A percentile compares a stretch with the other conserved stretches of the same genome.
These are phyloP conservation scores for Heliosperma pusillum DNA, from an alignment of 148 eudicot species.

Conservation along the genomic window DNA sequence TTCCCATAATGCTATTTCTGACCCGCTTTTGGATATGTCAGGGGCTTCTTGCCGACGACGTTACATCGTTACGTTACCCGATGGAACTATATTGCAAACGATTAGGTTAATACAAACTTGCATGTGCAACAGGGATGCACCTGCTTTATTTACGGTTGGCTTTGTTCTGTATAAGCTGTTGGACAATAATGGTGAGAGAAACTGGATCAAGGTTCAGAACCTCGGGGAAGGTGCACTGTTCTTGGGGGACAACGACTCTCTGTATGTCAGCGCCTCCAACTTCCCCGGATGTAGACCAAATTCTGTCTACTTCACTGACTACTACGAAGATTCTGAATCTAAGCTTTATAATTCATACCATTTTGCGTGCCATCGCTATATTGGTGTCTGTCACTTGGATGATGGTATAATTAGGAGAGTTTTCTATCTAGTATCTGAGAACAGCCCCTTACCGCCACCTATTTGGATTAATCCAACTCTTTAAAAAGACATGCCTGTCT, in stretches of 20 bases:
- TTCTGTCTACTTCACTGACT: constrained; percentile 18
- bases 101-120: background rate
- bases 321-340: constrained; percentile 14
- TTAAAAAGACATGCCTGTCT: background rate
- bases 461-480: constrained; percentile 19
- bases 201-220: background rate
- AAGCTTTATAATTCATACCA: background rate
- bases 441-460: constrained; percentile 11
- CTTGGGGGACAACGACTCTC: constrained; percentile 16
- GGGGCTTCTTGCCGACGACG: background rate
- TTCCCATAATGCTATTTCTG: background rate
- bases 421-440: background rate
- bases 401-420: background rate
- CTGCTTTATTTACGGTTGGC: background rate
- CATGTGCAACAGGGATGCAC: background rate
- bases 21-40: background rate
- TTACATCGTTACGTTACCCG: constrained; percentile 20
- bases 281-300: constrained; percentile 13
- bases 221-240: constrained; percentile 17
- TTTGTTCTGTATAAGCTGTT: constrained; percentile 7
- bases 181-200: background rate
- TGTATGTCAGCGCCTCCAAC: constrained; percentile 1
- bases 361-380: background rate
- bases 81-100: constrained; percentile 18
- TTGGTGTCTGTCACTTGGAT: constrained; percentile 9